Evolutionary conservation across 495 filamentous ascomycete genomes (phyloP), one percentile per base, ranked within the genome.

Genomic region (Xylaria nigripes): DNA sequence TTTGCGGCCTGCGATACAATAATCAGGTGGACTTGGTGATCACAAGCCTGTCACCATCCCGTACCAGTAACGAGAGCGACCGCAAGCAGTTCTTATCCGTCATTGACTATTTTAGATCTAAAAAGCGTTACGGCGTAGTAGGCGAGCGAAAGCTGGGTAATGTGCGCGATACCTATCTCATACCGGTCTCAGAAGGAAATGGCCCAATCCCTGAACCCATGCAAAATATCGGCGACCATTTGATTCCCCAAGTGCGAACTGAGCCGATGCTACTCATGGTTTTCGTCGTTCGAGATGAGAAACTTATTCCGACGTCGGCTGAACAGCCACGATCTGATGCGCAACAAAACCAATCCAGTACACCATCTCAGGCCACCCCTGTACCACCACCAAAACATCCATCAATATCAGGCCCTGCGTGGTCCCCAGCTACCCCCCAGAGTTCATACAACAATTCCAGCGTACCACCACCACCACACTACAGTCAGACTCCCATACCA

Each of bases 121-220:
- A 89, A 58, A 80, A 85, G 48, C 75, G 86, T 27, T 96, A 92
- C 63, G 90, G 89, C 21, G 90, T 95, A 6, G 73, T 93, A 9
- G 82, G 83, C 4, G 84, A 86, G 54, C 87, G 86, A 58, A 75
- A 71, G 21, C 75, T 81, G 0, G 68, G 80, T n/a, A 85, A 84
- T 24, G 83, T 89, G 45, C 83, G 85, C 41, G 86, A 90, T 58
- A 87, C 83, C 2, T 90, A 90, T 56, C 70, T 90, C n/a, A 78
- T 89, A 19, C 84, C 86, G 10, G 77, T 89, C n/a, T 76, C 85
- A 34, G 75, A 81, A 8, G 85, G 82, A 32, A 68, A 68, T n/a
- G 69, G 64, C 6, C 67, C 67, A 16, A 62, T 72, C 7, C 86
- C 86, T 0, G 85, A 89, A 41, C 92, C 93, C 61, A 77, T 95